Conservation (phyloP, 805 yeast species). For the Wickerhamomyces kurtzmanii region DNA sequence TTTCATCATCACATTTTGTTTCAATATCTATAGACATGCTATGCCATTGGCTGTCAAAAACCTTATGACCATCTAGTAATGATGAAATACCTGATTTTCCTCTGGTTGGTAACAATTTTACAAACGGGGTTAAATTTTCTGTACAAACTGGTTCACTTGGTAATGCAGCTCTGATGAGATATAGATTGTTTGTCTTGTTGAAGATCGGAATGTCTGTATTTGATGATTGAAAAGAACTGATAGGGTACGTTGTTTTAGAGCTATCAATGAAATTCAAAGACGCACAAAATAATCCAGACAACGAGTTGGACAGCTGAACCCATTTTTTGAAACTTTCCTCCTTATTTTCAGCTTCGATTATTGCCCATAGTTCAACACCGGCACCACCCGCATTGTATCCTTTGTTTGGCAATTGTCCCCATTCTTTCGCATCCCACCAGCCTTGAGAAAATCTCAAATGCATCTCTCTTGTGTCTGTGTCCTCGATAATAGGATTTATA, state of each 20-base stretch:
- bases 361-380: constrained; percentile 92
- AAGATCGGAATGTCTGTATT: constrained; percentile 17
- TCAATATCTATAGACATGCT: constrained; percentile 79
- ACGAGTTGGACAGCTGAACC: constrained; percentile 59
- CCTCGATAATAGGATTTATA: constrained; percentile 64
- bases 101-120: constrained; percentile 83
- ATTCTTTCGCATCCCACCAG: constrained; percentile 83
- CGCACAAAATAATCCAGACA: constrained; percentile 93
- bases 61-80: constrained; percentile 79
- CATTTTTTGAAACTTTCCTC: constrained; percentile 54
- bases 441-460: constrained; percentile 89
- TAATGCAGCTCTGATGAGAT: constrained; percentile 69
- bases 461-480: constrained; percentile 61
- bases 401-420: constrained; percentile 73
- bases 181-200: constrained; percentile 28
- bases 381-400: constrained; percentile 82
- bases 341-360: constrained; percentile 52
- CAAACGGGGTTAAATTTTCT: constrained; percentile 89
- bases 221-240: constrained; percentile 20
- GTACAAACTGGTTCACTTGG: constrained; percentile 96
- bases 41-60: constrained; percentile 91
- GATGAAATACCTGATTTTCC: constrained; percentile 86
- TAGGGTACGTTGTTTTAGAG: constrained; percentile 65
- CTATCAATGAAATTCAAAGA: constrained; percentile 83
- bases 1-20: constrained; percentile 35